These are phyloP conservation scores for Starmera dryadoides DNA, from an alignment of 805 yeast genomes.

Conservation along the genomic window DNA sequence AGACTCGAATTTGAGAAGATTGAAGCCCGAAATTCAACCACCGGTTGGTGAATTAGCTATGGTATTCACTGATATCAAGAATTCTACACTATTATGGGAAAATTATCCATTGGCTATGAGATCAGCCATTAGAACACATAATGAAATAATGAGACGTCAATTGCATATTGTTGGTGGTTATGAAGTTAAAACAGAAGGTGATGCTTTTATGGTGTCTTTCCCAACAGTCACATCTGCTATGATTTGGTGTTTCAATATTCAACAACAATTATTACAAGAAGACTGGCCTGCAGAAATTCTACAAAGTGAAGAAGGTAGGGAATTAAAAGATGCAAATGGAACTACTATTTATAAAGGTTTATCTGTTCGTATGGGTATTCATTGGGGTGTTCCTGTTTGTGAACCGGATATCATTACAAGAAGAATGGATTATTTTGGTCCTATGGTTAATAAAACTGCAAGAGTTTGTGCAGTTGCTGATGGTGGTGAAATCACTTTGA, in stretches of 20 bases:
- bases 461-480: conserved; percentile 92
- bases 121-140: conserved; percentile 92
- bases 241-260: conserved; percentile 92
- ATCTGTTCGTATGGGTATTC: conserved; percentile 96
- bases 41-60: conserved; percentile 93
- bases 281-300: conserved; percentile 96
- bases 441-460: conserved; percentile 94
- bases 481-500: conserved; percentile 94
- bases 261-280: conserved; percentile 69
- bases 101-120: conserved; percentile 89
- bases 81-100: conserved; percentile 92
- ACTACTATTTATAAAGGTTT: conserved; percentile 74
- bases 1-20: conserved; percentile 73
- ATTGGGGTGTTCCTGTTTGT: conserved; percentile 97
- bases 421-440: conserved; percentile 98
- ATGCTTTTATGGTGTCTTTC: conserved; percentile 96
- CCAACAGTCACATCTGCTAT: conserved; percentile 88
- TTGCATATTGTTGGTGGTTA: conserved; percentile 92
- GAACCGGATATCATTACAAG: conserved; percentile 92
- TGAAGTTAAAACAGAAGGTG: conserved; percentile 99
- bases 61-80: conserved; percentile 96
- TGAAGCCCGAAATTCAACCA: conserved; percentile 87
- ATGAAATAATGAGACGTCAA: conserved; percentile 89
- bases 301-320: conserved; percentile 77
- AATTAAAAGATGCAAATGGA: conserved; percentile 55